Evolutionary conservation across 2,329 filamentous ascomycete genomes (phyloP), one percentile per base, ranked within the genome.

Genomic region (Hymenoscyphus salicellus): DNA sequence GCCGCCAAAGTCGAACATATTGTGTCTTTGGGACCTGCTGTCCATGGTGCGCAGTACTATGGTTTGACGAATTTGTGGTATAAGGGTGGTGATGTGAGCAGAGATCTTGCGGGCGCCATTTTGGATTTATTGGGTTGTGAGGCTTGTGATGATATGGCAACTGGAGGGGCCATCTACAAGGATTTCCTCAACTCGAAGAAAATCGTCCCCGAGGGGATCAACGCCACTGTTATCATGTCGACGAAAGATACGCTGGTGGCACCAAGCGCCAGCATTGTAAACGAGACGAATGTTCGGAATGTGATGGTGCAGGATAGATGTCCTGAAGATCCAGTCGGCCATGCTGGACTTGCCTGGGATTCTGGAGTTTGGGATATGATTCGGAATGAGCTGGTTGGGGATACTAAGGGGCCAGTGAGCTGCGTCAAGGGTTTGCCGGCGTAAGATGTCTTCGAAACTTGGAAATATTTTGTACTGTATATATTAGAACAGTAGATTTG

Each of bases 81-180:
- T 23, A 52, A 26, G 3, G 20, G 20, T 14, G 46, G 46, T 11
- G 20, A 52, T 52, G 23, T 52, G n/a, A 52, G 46, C 46, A 23
- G 20, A 26, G 20, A 52, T 10, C 23, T 23, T 6, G 46, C 46
- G 5, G 23, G 46, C 46, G 46, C 46, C 5, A 23, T 52, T 1
- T 26, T 52, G 46, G n/a, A 52, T 52, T 26, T 52, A 5, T 52
- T 52, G 46, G 46, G 46, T 14, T 52, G 46, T 23, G n/a, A 20
- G 23, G 46, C 46, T 52, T 52, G 46, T 20, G 46, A 52, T 52
- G 46, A 52, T 23, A 52, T 52, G 46, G 46, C 46, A 11, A 52
- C 46, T 52, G 46, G 20, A 5, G 46, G 46, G 2, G 46, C 23
- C 11, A 52, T 52, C 4, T 52, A 52, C 23, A 52, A 52, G 8